Conservation (phyloP, 805 yeast species). For the Cyberlindnera lachancei region DNA sequence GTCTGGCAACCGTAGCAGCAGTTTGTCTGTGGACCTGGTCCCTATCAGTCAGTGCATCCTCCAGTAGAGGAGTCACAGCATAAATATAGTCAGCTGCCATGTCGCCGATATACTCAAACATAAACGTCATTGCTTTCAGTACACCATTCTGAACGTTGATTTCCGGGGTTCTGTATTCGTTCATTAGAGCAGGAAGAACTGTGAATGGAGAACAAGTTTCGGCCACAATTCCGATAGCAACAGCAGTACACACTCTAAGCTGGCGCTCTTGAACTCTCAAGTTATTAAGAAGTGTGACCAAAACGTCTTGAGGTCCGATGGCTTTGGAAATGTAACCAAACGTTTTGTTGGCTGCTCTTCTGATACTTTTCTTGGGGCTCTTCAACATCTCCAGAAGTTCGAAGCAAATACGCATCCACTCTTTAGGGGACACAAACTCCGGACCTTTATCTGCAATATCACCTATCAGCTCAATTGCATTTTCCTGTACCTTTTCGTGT, state of each 20-base stretch:
- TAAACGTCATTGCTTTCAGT: slow-evolving; percentile 78
- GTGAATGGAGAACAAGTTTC: slow-evolving; percentile 90
- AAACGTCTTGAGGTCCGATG: slow-evolving; percentile 92
- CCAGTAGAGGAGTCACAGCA: slow-evolving; percentile 69
- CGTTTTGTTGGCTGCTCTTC: slow-evolving; percentile 81
- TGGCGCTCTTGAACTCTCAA: slow-evolving; percentile 93
- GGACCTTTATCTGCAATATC: slow-evolving; percentile 73
- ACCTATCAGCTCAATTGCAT: slow-evolving; percentile 73
- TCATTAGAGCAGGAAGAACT: slow-evolving; percentile 89
- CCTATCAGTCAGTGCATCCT: slow-evolving; percentile 85
- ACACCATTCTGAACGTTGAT: slow-evolving; percentile 94
- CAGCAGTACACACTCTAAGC: slow-evolving; percentile 92
- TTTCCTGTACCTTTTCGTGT: slow-evolving; percentile 86
- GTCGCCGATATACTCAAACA: slow-evolving; percentile 87
- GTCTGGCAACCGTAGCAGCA: slow-evolving; percentile 80
- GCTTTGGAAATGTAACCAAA: slow-evolving; percentile 89
- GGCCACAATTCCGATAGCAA: slow-evolving; percentile 95
- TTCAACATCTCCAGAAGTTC: slow-evolving; percentile 85
- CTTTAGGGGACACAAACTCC: slow-evolving; percentile 79
- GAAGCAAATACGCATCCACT: slow-evolving; percentile 96
- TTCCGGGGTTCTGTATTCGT: slow-evolving; percentile 89
- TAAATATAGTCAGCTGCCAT: slow-evolving; percentile 75
- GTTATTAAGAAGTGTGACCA: slow-evolving; percentile 76
- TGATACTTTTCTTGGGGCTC: slow-evolving; percentile 65
- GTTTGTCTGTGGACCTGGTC: slow-evolving; percentile 94